phyloP scores from a whole-genome alignment of 1,139 yeast species.

The Kodamaea sp. region DNA sequence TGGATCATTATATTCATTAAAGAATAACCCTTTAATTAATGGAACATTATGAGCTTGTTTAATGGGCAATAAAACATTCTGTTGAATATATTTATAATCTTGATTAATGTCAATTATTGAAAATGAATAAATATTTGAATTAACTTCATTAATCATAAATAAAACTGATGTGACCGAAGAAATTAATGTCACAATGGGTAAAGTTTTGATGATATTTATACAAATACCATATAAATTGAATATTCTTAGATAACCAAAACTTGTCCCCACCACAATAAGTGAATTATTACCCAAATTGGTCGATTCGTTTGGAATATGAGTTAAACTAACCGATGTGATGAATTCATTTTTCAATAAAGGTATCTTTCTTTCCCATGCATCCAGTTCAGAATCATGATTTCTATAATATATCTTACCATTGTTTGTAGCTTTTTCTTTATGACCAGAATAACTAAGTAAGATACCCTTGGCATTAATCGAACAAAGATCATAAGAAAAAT shows the following conservation, averaged over 20 bases:
- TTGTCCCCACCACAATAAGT: slow-evolving; percentile 42
- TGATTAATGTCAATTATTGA: slow-evolving; percentile 37
- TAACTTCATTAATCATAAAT: slow-evolving; percentile 32
- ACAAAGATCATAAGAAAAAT: slow-evolving; percentile 68
- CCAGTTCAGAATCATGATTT: slow-evolving; percentile 42
- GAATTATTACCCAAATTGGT: slow-evolving; percentile 21
- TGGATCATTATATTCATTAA: slow-evolving; percentile 85
- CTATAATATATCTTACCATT: slow-evolving; percentile 41
- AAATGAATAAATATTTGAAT: slow-evolving; percentile 29
- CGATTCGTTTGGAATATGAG: slow-evolving; percentile 17
- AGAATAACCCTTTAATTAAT: slow-evolving; percentile 66
- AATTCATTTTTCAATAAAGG: slow-evolving; percentile 35
- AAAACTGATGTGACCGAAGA: slow-evolving; percentile 31
- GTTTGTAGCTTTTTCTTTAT: slow-evolving; percentile 16
- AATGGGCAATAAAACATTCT: slow-evolving; percentile 39
- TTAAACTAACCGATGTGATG: slow-evolving; percentile 37
- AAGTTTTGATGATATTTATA: slow-evolving; percentile 35
- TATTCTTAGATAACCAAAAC: slow-evolving; percentile 38
- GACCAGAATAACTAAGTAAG: slow-evolving; percentile 52
- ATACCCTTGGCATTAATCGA: slow-evolving; percentile 66
- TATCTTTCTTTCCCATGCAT: slow-evolving; percentile 41
- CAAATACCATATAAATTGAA: slow-evolving; percentile 43
- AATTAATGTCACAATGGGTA: slow-evolving; percentile 38
- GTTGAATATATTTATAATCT: slow-evolving; percentile 40
- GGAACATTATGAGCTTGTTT: slow-evolving; percentile 23